Evolutionary conservation across 345 rosid species (phyloP), one percentile per base, ranked within the genome.

Genomic region (Nasturtium officinale): DNA sequence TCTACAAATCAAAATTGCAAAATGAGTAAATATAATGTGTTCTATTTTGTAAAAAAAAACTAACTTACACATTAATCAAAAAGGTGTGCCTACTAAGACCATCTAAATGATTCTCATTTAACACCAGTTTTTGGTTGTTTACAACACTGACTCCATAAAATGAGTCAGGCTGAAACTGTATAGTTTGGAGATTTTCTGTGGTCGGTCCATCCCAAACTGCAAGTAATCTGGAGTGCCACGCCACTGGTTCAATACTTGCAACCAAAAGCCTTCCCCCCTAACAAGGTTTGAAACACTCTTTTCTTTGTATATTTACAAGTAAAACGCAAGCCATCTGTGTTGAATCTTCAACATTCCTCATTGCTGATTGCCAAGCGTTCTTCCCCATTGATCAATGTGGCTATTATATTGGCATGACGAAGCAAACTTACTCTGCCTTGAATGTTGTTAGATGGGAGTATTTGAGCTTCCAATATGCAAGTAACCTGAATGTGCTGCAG

Each of bases 251-350:
- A 20, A 63, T 54, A 56, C 51, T 26, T 26, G 20, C 15, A 25
- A 48, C 12, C 32, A 57, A 46, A 65, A 23, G 50, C 66, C 32
- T 47, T 17, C 38, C 37, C 51, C 35, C 12, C 12, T 65, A 52
- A 67, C 51, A 28, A 48, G 46, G 2, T 48, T 56, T 53, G 25
- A 65, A 23, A 65, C 59, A 58, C 54, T 66, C 53, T 37, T 60
- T 43, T 43, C 75, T 69, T 38, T 68, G 58, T 61, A 48, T 69
- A 76, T 69, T 32, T 76, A 76, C 75, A 76, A 26, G 57, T 40
- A 38, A 29, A 50, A 26, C 67, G 47, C 38, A 65, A 66, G 60
- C 71, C 72, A 66, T 73, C 78, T 66, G 67, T 38, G 54, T 28
- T 15, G 37, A 26, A 74, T 64, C 73, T 67, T 18, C 67, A 76